Evolutionary conservation across 305 asterid genomes (phyloP).

Genomic region (Rubia tinctorum): DNA sequence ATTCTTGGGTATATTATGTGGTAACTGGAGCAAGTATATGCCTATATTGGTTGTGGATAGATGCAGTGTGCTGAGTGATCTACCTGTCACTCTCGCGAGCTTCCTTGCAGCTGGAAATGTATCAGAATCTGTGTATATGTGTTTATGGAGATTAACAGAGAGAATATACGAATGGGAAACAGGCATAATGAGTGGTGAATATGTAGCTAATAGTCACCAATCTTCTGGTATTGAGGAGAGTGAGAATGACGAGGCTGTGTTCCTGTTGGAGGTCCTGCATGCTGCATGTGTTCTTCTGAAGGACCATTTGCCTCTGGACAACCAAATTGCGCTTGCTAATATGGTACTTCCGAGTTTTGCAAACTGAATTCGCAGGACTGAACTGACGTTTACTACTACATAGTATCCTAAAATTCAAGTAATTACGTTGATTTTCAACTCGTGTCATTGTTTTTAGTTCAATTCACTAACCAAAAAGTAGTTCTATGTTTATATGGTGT

Average conservation of each 20-base stretch:
- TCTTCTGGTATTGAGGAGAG: constrained; percentile 33
- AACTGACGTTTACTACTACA: too few relatives aligned
- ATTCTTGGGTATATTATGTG: constrained; percentile 77
- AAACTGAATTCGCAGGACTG: too few relatives aligned
- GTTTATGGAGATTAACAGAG: constrained; percentile 49
- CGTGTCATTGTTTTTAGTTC: too few relatives aligned
- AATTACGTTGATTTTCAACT: too few relatives aligned
- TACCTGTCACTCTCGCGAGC: constrained; percentile 67
- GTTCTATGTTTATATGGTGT: too few relatives aligned
- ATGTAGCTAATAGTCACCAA: constrained; percentile 24
- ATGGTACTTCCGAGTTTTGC: constrained; percentile 35
- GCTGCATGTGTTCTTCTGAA: constrained; percentile 55
- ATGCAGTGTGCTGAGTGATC: constrained; percentile 59
- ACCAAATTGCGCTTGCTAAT: constrained; percentile 73
- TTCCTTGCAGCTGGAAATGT: constrained; percentile 47
- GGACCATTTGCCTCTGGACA: constrained; percentile 54
- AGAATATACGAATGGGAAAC: constrained; percentile 57
- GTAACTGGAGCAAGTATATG: constrained; percentile 78
- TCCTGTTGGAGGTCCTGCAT: constrained; percentile 60
- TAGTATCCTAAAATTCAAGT: too few relatives aligned
- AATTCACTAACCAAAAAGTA: too few relatives aligned
- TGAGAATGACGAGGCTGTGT: constrained; percentile 45
- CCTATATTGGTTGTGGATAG: constrained; percentile 57
- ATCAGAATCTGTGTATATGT: constrained; percentile 58
- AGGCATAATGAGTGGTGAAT: constrained; percentile 25